A percentile compares a stretch with the other conserved stretches of the same genome.
These are phyloP conservation scores for Myxozyma lipomycoides DNA, from an alignment of 805 yeast species.

Conservation along the genomic window DNA sequence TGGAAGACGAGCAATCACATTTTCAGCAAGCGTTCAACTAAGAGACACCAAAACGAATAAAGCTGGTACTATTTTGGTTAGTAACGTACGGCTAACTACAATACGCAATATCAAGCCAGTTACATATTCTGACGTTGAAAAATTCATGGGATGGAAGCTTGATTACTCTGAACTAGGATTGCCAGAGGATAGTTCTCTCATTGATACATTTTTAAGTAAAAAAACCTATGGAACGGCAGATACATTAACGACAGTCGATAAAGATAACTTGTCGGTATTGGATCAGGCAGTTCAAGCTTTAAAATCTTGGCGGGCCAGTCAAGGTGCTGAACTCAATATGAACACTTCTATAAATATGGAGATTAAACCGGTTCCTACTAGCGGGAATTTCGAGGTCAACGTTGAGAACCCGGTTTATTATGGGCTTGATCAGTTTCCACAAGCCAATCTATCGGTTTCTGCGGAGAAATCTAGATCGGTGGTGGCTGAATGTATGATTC, in stretches of 20 bases:
- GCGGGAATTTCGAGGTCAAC: background rate
- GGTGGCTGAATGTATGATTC: constrained; percentile 81
- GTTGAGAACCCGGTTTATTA: constrained; percentile 5
- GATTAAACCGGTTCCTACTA: background rate
- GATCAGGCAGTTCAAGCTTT: background rate
- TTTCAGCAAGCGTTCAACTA: constrained; percentile 40
- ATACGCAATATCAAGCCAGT: constrained; percentile 48
- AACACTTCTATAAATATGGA: background rate
- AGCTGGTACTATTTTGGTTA: constrained; percentile 24
- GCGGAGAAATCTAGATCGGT: constrained; percentile 51
- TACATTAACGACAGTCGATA: constrained; percentile 8
- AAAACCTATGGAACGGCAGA: constrained; percentile 1
- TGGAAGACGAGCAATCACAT: constrained; percentile 44
- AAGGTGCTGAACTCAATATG: background rate
- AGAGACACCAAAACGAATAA: constrained; percentile 24
- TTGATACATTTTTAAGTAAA: background rate
- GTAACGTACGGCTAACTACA: constrained; percentile 41
- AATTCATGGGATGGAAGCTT: constrained; percentile 19
- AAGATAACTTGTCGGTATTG: background rate
- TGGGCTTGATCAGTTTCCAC: background rate
- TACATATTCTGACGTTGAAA: constrained; percentile 66
- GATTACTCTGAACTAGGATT: constrained; percentile 3
- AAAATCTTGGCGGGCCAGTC: background rate
- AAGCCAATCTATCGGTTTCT: constrained; percentile 25
- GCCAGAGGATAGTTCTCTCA: background rate